Conservation (phyloP, 2,329 filamentous ascomycete genomes). For the Shiraia sp. region DNA sequence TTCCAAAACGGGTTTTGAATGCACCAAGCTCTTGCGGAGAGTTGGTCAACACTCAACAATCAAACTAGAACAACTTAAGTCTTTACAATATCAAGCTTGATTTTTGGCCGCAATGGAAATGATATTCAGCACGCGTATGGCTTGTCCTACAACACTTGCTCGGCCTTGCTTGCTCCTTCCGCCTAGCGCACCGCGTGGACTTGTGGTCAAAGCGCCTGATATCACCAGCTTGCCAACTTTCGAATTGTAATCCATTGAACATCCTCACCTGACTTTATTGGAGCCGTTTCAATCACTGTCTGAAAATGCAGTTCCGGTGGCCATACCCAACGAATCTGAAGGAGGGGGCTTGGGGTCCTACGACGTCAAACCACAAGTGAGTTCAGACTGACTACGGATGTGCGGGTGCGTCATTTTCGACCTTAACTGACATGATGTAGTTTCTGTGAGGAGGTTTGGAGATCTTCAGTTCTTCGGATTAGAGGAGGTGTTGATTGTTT, state of each 20-base stretch:
- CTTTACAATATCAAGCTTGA: no score
- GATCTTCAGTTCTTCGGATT: not conserved
- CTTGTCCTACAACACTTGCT: not conserved
- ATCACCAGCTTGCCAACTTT: not conserved
- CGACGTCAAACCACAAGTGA: slow-evolving; percentile 41
- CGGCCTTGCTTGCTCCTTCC: not conserved
- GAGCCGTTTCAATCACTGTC: not conserved
- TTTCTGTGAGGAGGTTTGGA: slow-evolving; percentile 42
- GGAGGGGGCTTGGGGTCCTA: slow-evolving; percentile 28
- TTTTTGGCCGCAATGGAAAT: no score
- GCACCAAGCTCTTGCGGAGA: no score
- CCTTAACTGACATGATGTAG: slow-evolving; percentile 22
- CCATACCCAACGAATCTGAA: slow-evolving; percentile 25
- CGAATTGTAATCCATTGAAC: not conserved
- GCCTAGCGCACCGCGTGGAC: slow-evolving; percentile 20
- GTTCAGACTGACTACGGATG: slow-evolving; percentile 9
- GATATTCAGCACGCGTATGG: no score
- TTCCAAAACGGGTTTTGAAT: no score
- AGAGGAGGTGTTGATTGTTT: no score
- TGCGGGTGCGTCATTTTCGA: not conserved
- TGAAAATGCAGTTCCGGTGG: slow-evolving; percentile 32
- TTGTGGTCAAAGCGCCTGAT: slow-evolving; percentile 12
- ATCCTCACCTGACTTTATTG: not conserved
- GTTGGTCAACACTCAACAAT: no score
- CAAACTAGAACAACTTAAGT: no score